Conservation (phyloP, 2,329 filamentous ascomycete species). For the Myriosclerotinia duriaeana region DNA sequence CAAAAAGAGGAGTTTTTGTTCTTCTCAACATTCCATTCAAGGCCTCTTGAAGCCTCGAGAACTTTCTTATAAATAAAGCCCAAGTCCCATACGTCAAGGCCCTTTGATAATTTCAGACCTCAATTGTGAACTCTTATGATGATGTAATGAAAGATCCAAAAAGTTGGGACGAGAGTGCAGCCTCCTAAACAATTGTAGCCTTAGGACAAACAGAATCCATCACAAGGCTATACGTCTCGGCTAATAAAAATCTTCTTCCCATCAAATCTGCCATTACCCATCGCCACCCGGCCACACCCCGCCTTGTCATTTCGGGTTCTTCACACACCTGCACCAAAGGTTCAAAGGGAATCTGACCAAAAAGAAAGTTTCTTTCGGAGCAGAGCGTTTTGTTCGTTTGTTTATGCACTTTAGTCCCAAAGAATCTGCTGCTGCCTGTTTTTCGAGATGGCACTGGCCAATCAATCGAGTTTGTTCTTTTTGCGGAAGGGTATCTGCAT, state of each 20-base stretch:
- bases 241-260: neutral
- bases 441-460: neutral
- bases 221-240: neutral
- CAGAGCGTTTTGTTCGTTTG: neutral
- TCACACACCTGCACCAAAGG: too few species aligned
- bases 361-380: neutral
- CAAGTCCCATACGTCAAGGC: neutral
- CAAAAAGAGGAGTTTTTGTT: neutral
- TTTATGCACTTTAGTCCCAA: neutral
- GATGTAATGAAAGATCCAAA: neutral
- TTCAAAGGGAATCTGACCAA: too few species aligned
- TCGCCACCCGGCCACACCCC: neutral
- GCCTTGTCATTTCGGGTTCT: neutral
- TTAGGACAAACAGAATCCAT: neutral
- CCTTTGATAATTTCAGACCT: neutral
- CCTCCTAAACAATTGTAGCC: neutral
- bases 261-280: neutral
- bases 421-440: neutral
- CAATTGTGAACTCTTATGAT: neutral
- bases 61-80: neutral
- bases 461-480: neutral
- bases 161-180: neutral
- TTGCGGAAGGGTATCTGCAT: neutral
- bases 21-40: accelerated
- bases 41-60: neutral